A percentile compares a stretch with the other conserved stretches of the same genome.
phyloP scores from a whole-genome alignment of 768 basidiomycete species.

The Omphalotus guepiniiformis region DNA sequence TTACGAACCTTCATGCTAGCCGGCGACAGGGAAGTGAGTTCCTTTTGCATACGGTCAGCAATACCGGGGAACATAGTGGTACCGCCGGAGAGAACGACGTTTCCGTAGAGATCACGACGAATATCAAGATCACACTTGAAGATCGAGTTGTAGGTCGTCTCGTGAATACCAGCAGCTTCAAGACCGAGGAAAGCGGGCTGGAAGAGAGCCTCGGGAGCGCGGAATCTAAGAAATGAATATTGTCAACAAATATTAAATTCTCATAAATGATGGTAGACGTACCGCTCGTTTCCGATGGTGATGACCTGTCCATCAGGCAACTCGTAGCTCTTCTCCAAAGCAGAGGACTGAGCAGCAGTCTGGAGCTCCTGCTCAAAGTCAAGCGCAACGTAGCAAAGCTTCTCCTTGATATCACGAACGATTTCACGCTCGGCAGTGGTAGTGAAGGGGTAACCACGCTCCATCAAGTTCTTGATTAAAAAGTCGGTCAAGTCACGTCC shows the following conservation, averaged over 20 bases:
- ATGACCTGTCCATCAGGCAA: slow-evolving; percentile 91
- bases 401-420: slow-evolving; percentile 96
- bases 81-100: slow-evolving; percentile 85
- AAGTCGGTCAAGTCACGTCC: slow-evolving; percentile 64
- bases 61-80: slow-evolving; percentile 98
- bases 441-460: slow-evolving; percentile 92
- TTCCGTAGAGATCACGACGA: slow-evolving; percentile 75
- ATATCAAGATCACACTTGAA: slow-evolving; percentile 86
- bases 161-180: slow-evolving; percentile 71
- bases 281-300: slow-evolving; percentile 90
- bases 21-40: slow-evolving; percentile 60
- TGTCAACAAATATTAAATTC: slow-evolving; percentile 41
- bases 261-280: slow-evolving; percentile 10
- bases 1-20: slow-evolving; percentile 57
- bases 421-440: slow-evolving; percentile 93
- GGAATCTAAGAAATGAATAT: slow-evolving; percentile 56
- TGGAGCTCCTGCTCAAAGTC: slow-evolving; percentile 73
- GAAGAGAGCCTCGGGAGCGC: slow-evolving; percentile 92
- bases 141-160: slow-evolving; percentile 87
- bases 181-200: slow-evolving; percentile 86
- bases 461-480: slow-evolving; percentile 77
- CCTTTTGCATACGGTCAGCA: slow-evolving; percentile 79
- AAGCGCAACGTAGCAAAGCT: slow-evolving; percentile 71
- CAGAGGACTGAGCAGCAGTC: slow-evolving; percentile 60
- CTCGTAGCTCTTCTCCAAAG: slow-evolving; percentile 70